These are phyloP conservation scores for Mariannaea sp. DNA, from an alignment of 2,329 filamentous ascomycete species.

Conservation along the genomic window DNA sequence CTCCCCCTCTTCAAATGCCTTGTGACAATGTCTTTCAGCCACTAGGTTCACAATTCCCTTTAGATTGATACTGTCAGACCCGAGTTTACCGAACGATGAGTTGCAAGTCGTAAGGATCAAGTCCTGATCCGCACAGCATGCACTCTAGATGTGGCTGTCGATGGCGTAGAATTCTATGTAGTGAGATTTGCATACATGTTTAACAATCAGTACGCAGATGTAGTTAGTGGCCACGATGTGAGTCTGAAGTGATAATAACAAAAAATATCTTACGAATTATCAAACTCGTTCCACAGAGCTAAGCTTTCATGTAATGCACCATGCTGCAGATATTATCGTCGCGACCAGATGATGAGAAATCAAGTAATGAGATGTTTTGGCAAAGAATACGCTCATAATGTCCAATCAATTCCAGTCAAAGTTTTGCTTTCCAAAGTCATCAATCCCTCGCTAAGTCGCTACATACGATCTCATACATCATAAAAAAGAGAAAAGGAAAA, in stretches of 20 bases:
- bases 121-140: background rate
- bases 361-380: no score
- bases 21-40: background rate
- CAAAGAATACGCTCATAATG: background rate
- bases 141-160: no score
- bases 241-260: background rate
- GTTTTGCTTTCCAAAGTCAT: no score
- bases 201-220: background rate
- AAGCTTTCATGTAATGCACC: background rate
- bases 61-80: background rate
- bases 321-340: background rate
- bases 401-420: conserved; percentile 8
- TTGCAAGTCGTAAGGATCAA: background rate
- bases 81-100: background rate
- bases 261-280: background rate
- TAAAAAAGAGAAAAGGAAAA: background rate
- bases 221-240: background rate
- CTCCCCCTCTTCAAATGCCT: background rate
- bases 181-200: background rate
- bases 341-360: no score
- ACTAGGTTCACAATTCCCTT: background rate
- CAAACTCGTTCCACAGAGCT: background rate
- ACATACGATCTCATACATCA: background rate
- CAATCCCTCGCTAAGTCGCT: conserved; percentile 16
- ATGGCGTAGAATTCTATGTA: no score